A percentile compares a stretch with the other conserved stretches of the same genome.
Evolutionary conservation across 305 asterid genomes (phyloP).

Genomic region (Solanum hybrid): DNA sequence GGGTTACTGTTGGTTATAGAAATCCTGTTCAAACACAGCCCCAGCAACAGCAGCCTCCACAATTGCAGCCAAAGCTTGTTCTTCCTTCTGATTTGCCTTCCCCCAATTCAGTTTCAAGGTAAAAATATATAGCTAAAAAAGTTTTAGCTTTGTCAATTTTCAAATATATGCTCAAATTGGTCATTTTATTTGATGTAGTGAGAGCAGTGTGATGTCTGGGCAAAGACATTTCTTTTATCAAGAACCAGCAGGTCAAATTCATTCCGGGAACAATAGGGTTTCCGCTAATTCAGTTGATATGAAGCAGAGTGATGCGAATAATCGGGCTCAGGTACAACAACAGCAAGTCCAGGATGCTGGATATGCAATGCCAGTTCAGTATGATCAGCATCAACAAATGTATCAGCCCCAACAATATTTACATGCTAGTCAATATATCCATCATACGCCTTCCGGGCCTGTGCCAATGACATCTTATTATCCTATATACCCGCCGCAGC

Average conservation of each 20-base stretch:
- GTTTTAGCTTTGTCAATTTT: background rate
- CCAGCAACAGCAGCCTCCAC: constrained; percentile 14
- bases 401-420: constrained; percentile 70
- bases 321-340: constrained; percentile 45
- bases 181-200: constrained; percentile 41
- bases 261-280: constrained; percentile 38
- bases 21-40: constrained; percentile 36
- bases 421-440: constrained; percentile 57
- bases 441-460: constrained; percentile 44
- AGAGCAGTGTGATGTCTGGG: constrained; percentile 64
- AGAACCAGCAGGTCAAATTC: constrained; percentile 51
- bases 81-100: constrained; percentile 53
- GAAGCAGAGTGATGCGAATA: constrained; percentile 36
- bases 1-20: constrained; percentile 33
- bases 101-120: constrained; percentile 88
- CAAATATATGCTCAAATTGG: background rate
- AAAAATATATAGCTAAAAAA: background rate
- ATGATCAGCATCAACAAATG: constrained; percentile 64
- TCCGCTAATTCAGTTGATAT: constrained; percentile 36
- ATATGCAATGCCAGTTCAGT: constrained; percentile 39
- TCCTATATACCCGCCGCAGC: constrained; percentile 62
- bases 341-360: constrained; percentile 64
- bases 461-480: constrained; percentile 52
- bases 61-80: constrained; percentile 38
- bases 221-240: constrained; percentile 58